Evolutionary conservation across 2,329 filamentous ascomycete species (phyloP).

Genomic region (Ophiocordyceps camponoti-floridani): DNA sequence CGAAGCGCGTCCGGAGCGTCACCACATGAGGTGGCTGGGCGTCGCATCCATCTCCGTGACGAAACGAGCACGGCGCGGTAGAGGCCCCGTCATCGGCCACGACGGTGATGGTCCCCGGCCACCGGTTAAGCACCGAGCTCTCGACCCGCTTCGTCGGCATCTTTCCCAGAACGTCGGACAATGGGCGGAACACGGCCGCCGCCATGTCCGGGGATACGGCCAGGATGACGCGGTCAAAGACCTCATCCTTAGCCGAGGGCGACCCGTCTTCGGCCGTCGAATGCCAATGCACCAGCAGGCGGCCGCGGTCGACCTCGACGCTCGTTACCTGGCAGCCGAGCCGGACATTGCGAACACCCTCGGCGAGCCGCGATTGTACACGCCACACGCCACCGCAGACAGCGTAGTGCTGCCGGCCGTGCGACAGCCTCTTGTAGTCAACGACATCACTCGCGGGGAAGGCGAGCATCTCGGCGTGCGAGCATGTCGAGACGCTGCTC

Average conservation of each 20-base stretch:
- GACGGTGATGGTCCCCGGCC: slow-evolving; percentile 1
- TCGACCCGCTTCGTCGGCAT: slow-evolving; percentile 30
- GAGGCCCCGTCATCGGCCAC: slow-evolving; percentile 1
- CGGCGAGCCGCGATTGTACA: slow-evolving; percentile 26
- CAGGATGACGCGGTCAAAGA: slow-evolving; percentile 33
- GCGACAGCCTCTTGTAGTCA: slow-evolving; percentile 28
- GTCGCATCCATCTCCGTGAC: slow-evolving; percentile 2
- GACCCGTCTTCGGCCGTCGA: slow-evolving; percentile 2
- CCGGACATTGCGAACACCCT: slow-evolving; percentile 19
- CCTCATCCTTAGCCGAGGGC: slow-evolving; percentile 9
- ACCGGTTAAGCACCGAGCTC: slow-evolving; percentile 21
- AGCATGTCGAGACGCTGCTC: slow-evolving; percentile 34
- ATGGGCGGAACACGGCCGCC: slow-evolving; percentile 25
- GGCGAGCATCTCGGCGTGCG: slow-evolving; percentile 27
- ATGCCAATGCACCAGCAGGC: slow-evolving; percentile 17
- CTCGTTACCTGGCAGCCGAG: slow-evolving; percentile 19
- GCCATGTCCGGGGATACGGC: slow-evolving; percentile 36
- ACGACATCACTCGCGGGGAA: slow-evolving; percentile 36
- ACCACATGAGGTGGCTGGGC: slow-evolving; percentile 13
- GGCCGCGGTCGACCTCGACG: slow-evolving; percentile 10
- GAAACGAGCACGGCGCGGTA: slow-evolving; percentile 10
- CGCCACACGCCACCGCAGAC: slow-evolving; percentile 29
- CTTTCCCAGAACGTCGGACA: slow-evolving; percentile 16
- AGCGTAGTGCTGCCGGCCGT: slow-evolving; percentile 29
- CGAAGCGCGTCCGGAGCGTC: slow-evolving; percentile 17